A percentile compares a stretch with the other conserved stretches of the same genome.
phyloP scores from a whole-genome alignment of 306 rosid species.

The Quercus alba region DNA sequence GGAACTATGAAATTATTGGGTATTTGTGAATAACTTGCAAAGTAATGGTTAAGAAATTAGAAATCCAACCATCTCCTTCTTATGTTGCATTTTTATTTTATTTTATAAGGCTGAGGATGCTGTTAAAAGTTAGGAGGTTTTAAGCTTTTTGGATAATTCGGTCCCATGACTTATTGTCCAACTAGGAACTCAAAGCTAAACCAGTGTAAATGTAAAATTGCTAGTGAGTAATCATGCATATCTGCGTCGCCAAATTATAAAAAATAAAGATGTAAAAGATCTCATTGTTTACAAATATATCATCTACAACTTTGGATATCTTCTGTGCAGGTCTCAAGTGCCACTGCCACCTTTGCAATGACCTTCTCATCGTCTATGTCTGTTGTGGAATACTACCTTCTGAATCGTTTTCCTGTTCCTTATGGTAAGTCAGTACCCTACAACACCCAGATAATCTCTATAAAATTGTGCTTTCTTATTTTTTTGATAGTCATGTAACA shows the following conservation, averaged over 20 bases:
- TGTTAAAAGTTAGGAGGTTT: neutral
- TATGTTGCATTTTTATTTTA: too few species aligned
- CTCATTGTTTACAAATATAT: neutral
- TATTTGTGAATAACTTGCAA: neutral
- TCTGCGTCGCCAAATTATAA: neutral
- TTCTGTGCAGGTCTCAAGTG: slow-evolving; percentile 78
- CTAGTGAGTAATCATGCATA: neutral
- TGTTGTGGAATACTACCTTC: slow-evolving; percentile 84
- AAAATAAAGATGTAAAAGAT: too few species aligned
- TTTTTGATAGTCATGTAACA: neutral
- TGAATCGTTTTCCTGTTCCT: slow-evolving; percentile 86
- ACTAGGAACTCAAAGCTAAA: neutral
- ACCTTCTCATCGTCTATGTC: slow-evolving; percentile 96
- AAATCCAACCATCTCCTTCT: too few species aligned
- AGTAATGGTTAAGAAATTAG: neutral
- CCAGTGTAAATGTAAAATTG: neutral
- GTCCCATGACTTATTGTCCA: neutral
- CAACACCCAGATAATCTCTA: neutral
- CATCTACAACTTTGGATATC: neutral
- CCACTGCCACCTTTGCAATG: slow-evolving; percentile 95
- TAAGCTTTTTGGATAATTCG: neutral
- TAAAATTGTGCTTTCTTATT: neutral
- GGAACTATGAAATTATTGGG: neutral
- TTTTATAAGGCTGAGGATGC: neutral
- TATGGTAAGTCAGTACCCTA: slow-evolving; percentile 45